Evolutionary conservation across 2,329 filamentous ascomycete genomes (phyloP), one percentile per base, ranked within the genome.

Genomic region (Grosmannia serpens): DNA sequence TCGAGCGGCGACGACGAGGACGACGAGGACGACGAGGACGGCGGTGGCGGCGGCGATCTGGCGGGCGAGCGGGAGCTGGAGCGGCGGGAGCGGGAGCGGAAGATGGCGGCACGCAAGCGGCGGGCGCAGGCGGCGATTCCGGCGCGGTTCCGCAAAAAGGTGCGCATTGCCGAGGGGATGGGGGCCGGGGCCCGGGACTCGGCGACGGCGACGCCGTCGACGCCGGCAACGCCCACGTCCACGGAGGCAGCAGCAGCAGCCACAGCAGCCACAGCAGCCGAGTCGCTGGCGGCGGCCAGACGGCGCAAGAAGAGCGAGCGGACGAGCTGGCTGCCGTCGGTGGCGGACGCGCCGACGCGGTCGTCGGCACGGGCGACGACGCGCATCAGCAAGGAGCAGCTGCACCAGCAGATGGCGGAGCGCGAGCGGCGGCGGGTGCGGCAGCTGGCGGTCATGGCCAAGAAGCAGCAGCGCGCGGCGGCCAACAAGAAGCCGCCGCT

Each of bases 61-160:
- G 88, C 89, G 59, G 94, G 94, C 38, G 94, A 99, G 73, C 87
- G 86, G 66, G 90, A 95, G 71, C 71, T 99, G 58, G 85, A 94
- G 72, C 86, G 83, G 63, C 82, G 87, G 65, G 89, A 87, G 59
- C 85, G 84, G 64, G 83, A 82, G 60, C 86, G 87, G 65, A 82
- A 77, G 65, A 72, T 79, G 59, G 83, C 80, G 3, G 89, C 78
- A 55, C 75, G 89, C 70, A 96, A 96, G 73, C 84, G 90, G 64
- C 95, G 92, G 68, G 83, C 86, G 1, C 84, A 88, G 66, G 85
- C 91, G 61, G 85, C 83, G 31, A 85, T 91, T 60, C 84, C 87
- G 6, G 82, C 82, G 58, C 81, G 82, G 63, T 85, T 86, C 67
- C 76, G 86, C 62, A 92, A 91, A 71, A 90, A 85, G 69, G 86